Base-by-base conservation (phyloP, 768 basidiomycete genomes). In the Leccinum subtestaceum region DNA sequence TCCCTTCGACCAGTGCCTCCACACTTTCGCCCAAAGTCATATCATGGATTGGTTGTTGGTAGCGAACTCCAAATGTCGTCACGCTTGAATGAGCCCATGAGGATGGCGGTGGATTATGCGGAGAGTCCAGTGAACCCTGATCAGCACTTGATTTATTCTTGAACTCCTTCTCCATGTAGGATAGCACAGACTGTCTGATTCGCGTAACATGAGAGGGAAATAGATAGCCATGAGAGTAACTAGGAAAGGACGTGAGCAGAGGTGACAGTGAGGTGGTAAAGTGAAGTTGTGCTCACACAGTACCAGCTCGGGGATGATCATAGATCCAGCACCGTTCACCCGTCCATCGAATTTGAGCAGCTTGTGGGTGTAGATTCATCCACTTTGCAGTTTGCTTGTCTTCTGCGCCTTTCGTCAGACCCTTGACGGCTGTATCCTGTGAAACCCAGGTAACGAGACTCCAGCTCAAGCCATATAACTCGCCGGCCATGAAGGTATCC, bases 301-400 rank as follows among this genome's bases (percentile, higher is more conserved):
- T 97, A 51, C 91, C 89, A 15, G 91, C 86, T 52, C 93, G 88
- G 2, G 96, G 96, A 74, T 98, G 96, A 70, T 99, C 95, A 74
- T 99, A 98, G 63, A 99, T 93, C 92, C 93, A 96, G 74, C 96
- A 98, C 27, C 88, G 84, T 69, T 99, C 95, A 64, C 90, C 88
- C 32, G 82, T 81, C 95, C 96, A 98, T 47, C 93, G 84, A 43
- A 99, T 84, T 64, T 89, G 82, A 29, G 81, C 75, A 13, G 89
- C 84, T 47, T 81, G 83, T 0, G 95, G 95, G 75, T 97, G 95
- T 55, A 86, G 68, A 19, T 82, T 79, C 85, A 98, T 93, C 95
- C 95, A 98, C 62, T 86, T 90, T 8, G 93, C 86, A 5, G 91
- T 91, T 65, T 93, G 88, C 73, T 97, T 95, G 74, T 98, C 95